phyloP scores from a whole-genome alignment of 768 basidiomycete species.

The Psilocybe subaeruginosa region DNA sequence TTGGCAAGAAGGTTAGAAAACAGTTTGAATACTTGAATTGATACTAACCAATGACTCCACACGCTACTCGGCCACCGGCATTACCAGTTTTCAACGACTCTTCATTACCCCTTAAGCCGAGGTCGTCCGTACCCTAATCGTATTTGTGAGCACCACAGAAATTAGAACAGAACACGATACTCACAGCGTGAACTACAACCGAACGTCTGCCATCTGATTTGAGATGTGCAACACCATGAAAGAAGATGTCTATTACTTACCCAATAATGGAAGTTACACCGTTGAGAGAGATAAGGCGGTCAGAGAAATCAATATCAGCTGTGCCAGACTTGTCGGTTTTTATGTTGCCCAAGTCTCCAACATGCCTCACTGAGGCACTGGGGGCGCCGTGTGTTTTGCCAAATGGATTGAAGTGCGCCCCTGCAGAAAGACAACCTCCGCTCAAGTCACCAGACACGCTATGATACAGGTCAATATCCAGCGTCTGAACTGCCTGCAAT shows the following conservation, averaged over 20 bases:
- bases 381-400: conserved; percentile 68
- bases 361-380: conserved; percentile 56
- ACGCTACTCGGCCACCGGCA: conserved; percentile 76
- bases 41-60: conserved; percentile 72
- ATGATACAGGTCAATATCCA: not conserved
- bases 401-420: conserved; percentile 79
- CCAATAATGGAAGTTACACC: conserved; percentile 73
- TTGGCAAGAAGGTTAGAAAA: not conserved
- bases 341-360: conserved; percentile 81
- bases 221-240: not conserved
- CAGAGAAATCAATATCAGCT: conserved; percentile 60
- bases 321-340: conserved; percentile 58
- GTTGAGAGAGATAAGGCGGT: conserved; percentile 64
- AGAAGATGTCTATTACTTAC: conserved; percentile 31
- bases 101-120: conserved; percentile 68
- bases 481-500: not conserved
- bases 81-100: conserved; percentile 82
- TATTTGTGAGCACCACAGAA: not conserved
- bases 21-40: not conserved
- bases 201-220: conserved; percentile 50
- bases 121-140: conserved; percentile 56
- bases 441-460: conserved; percentile 63
- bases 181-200: conserved; percentile 67
- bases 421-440: conserved; percentile 68
- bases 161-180: not conserved